These are phyloP conservation scores for Calophaca sinica DNA, from an alignment of 306 rosid genomes.

Conservation along the genomic window DNA sequence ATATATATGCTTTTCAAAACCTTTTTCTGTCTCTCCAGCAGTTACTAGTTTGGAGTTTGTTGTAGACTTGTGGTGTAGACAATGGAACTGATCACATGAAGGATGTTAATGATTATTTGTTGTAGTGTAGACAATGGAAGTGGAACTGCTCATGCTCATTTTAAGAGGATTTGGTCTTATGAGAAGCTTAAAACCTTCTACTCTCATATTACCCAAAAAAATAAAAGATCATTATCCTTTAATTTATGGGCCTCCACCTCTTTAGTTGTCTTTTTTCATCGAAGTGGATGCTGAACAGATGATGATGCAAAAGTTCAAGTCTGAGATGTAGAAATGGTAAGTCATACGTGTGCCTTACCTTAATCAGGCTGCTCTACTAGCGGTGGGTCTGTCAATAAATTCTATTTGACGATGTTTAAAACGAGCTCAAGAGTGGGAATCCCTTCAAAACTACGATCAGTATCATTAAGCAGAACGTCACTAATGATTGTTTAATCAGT, in stretches of 20 bases:
- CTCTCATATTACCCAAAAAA: neutral
- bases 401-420: slow-evolving; percentile 29
- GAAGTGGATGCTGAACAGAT: slow-evolving; percentile 23
- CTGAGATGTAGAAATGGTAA: slow-evolving; percentile 30
- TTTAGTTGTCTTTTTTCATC: neutral
- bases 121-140: slow-evolving; percentile 34
- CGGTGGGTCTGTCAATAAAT: slow-evolving; percentile 27
- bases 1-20: neutral
- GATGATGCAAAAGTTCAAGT: neutral
- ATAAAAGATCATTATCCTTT: neutral
- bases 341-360: neutral
- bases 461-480: neutral
- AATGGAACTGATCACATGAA: slow-evolving; percentile 33
- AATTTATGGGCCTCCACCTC: neutral
- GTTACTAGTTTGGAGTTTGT: slow-evolving; percentile 44
- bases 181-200: slow-evolving; percentile 7
- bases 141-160: slow-evolving; percentile 25
- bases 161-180: neutral
- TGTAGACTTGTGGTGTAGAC: slow-evolving; percentile 34
- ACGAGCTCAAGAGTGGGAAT: slow-evolving; percentile 19
- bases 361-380: slow-evolving; percentile 30
- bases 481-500: slow-evolving; percentile 30
- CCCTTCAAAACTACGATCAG: slow-evolving; percentile 5
- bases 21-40: slow-evolving; percentile 8
- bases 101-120: slow-evolving; percentile 40